These are phyloP conservation scores for Didymella glomerata DNA, from an alignment of 2,329 filamentous ascomycete species.

Conservation along the genomic window DNA sequence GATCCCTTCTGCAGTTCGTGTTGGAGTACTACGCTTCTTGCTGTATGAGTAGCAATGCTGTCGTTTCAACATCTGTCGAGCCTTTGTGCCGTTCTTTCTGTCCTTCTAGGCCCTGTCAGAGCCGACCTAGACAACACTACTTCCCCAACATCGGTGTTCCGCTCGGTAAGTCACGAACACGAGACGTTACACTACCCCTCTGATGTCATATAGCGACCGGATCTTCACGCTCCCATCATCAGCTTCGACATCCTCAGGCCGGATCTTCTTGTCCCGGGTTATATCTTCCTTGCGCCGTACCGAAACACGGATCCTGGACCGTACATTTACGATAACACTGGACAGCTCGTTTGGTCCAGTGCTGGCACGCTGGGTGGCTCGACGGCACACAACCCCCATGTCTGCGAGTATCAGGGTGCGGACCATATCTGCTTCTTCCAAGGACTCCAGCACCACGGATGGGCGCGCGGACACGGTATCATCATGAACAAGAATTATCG, in stretches of 20 bases:
- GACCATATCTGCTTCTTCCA: conserved; percentile 22
- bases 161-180: conserved; percentile 12
- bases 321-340: conserved; percentile 15
- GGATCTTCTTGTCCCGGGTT: conserved; percentile 14
- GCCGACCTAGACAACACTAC: conserved; percentile 17
- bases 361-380: conserved; percentile 17
- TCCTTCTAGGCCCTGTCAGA: not conserved
- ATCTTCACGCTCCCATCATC: conserved; percentile 19
- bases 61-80: conserved; percentile 16
- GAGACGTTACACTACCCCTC: conserved; percentile 1
- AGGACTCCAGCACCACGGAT: conserved; percentile 17
- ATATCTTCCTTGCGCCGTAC: conserved; percentile 19
- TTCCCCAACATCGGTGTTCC: conserved; percentile 16
- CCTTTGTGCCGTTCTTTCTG: conserved; percentile 6
- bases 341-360: conserved; percentile 13
- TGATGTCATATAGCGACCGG: conserved; percentile 19
- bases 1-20: not conserved
- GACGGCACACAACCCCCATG: conserved; percentile 17
- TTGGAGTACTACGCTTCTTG: not conserved
- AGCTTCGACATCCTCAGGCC: conserved; percentile 18
- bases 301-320: conserved; percentile 17
- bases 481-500: conserved; percentile 13
- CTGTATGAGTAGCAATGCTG: conserved; percentile 9
- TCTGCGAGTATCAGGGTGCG: conserved; percentile 17
- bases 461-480: conserved; percentile 16